These are phyloP conservation scores for Noccaea bulbosa DNA, from an alignment of 345 rosid genomes.

Conservation along the genomic window DNA sequence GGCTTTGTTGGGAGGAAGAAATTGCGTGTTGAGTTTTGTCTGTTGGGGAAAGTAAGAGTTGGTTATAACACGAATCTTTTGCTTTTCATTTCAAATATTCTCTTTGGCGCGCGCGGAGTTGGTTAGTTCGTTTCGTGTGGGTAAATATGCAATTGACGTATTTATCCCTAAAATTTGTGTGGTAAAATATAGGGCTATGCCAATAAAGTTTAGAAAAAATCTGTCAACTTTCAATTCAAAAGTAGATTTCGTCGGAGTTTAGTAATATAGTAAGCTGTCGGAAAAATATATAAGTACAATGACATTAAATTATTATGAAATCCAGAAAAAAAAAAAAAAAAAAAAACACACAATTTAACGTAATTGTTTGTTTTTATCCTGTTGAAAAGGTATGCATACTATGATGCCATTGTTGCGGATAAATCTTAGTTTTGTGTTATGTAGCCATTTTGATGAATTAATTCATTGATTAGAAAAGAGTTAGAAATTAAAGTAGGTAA, in stretches of 20 bases:
- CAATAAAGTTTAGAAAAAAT: neutral
- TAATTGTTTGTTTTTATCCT: too few species aligned
- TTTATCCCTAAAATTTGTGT: neutral
- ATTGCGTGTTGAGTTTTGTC: neutral
- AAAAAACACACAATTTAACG: too few species aligned
- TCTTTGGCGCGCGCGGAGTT: constrained; percentile 26
- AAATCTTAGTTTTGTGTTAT: neutral
- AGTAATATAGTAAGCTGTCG: too few species aligned
- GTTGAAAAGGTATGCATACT: too few species aligned
- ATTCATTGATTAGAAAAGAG: too few species aligned
- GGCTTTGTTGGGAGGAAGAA: neutral
- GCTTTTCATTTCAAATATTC: neutral
- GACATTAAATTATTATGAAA: too few species aligned
- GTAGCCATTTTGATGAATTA: neutral
- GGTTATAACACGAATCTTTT: neutral
- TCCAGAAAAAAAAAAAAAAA: too few species aligned
- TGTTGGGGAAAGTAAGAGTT: neutral
- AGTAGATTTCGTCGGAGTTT: neutral
- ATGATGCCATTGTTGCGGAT: too few species aligned
- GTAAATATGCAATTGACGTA: neutral
- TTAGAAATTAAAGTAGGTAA: too few species aligned
- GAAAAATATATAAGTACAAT: too few species aligned
- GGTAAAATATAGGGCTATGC: neutral
- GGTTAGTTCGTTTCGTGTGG: constrained; percentile 28
- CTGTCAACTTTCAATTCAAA: neutral